Conservation (phyloP, 129 eudicot genomes). For the Flaveria ramosissima region DNA sequence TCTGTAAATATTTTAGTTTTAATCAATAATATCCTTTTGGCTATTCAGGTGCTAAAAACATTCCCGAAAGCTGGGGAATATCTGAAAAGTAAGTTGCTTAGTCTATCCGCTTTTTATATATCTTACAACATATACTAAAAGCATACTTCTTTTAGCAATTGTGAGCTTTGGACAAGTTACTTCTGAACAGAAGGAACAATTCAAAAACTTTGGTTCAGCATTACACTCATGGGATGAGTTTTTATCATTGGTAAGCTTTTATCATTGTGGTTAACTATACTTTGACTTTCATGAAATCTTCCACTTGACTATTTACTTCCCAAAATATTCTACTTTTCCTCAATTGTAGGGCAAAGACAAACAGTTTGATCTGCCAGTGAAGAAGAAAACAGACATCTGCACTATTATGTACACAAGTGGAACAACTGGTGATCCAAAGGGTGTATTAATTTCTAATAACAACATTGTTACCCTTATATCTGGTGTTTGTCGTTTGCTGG, state of each 20-base stretch:
- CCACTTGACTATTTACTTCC: background rate
- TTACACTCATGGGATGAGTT: constrained; percentile 88
- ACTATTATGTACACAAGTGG: constrained; percentile 99
- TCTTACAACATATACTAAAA: constrained; percentile 15
- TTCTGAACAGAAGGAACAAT: constrained; percentile 66
- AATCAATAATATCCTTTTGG: constrained; percentile 22
- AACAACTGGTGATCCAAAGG: constrained; percentile 99
- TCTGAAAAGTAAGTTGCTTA: constrained; percentile 71
- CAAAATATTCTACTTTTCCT: background rate
- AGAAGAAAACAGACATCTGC: constrained; percentile 76
- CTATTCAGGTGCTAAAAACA: constrained; percentile 71
- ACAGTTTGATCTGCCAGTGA: constrained; percentile 67
- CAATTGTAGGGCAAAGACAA: constrained; percentile 56
- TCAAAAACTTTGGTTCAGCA: constrained; percentile 58
- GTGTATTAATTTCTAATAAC: constrained; percentile 82
- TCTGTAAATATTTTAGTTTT: background rate
- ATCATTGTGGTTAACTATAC: background rate
- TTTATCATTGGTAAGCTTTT: constrained; percentile 65
- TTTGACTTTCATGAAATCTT: background rate
- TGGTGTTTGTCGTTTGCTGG: constrained; percentile 67
- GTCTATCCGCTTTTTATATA: constrained; percentile 2
- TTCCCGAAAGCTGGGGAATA: constrained; percentile 64
- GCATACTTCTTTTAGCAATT: constrained; percentile 48
- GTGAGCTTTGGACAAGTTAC: constrained; percentile 87
- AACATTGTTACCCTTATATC: constrained; percentile 73